Conservation (phyloP, 2,329 filamentous ascomycete genomes). For the Trichoderma koningiopsis region DNA sequence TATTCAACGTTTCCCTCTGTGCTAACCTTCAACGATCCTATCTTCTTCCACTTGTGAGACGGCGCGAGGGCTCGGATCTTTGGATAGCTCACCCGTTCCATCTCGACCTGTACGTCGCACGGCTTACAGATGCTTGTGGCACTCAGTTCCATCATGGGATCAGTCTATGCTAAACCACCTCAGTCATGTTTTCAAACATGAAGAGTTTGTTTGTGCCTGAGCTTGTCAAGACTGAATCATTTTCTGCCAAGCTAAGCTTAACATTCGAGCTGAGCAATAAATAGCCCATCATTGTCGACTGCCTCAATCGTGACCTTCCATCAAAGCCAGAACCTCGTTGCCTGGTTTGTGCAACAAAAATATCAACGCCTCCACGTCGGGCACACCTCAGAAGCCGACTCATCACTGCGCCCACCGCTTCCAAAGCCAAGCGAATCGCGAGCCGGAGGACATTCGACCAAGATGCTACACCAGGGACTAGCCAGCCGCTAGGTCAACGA, state of each 20-base stretch:
- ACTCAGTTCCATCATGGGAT: not conserved
- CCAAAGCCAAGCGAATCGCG: not conserved
- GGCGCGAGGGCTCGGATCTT: not conserved
- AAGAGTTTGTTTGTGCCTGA: not conserved
- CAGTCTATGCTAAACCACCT: not conserved
- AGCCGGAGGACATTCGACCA: not conserved
- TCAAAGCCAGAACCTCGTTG: not conserved
- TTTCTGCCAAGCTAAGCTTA: not conserved
- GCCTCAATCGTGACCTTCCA: not conserved
- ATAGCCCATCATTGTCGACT: not conserved
- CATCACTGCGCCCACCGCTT: not conserved
- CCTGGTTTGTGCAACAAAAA: not conserved
- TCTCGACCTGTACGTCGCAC: not conserved
- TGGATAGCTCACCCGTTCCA: not conserved
- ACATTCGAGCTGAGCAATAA: not conserved
- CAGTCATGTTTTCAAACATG: not conserved
- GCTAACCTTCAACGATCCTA: not conserved
- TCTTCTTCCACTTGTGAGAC: not conserved
- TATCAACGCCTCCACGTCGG: not conserved
- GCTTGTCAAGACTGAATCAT: too few species aligned
- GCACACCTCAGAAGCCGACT: not conserved
- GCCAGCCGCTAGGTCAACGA: not conserved
- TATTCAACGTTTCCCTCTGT: not conserved
- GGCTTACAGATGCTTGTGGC: not conserved
- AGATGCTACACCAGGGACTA: not conserved